Base-by-base conservation (phyloP, 306 rosid genomes). In the Neltuma alba region DNA sequence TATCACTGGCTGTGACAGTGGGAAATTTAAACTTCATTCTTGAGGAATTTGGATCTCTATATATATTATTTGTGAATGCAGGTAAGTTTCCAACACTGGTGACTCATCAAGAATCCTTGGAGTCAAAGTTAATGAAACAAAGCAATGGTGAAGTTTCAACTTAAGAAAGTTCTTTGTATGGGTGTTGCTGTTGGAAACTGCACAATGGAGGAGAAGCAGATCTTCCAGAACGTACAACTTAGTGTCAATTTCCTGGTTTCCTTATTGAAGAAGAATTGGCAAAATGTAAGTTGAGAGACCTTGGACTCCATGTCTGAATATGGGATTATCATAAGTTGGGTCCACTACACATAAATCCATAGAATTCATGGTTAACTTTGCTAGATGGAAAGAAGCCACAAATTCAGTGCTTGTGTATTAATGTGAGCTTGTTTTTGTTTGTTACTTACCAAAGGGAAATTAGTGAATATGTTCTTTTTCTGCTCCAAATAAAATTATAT, bases 111-210 rank as follows among this genome's bases (percentile, higher is more conserved):
- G 96, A 89, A 76, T 87, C 93, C 12, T 82, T 89, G 1, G 93
- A 89, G 80, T 86, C 89, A 91, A 91, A 73, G 89, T 89, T 18
- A 77, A 86, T 6, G 91, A 91, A 87, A 87, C 89, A 6, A 87
- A 75, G 96, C 93, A 7, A 89, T 74, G 84, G 86, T 91, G 0
- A 89, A 89, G 83, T 87, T 91, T 76, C 93, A 91, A 66, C 75
- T 91, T 36, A 89, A 91, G 84, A 91, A 86, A 85, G 93, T 89
- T 52, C 93, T 89, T 12, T 89, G 89, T 79, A 89, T 89, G 91
- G 96, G 90, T 45, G 91, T 91, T 68, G 93, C 89, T 60, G 93
- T 87, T 1, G 96, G 93, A 20, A 91, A 91, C 41, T 70, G 83
- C 23, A 72, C 89, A 4, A 87, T 86, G 93, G 91, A 89, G 60